Percentiles rank a stretch among this genome's conserved stretches.
These are phyloP conservation scores for Eragrostis tef DNA, from an alignment of 202 grass and related monocot genomes.

Conservation along the genomic window DNA sequence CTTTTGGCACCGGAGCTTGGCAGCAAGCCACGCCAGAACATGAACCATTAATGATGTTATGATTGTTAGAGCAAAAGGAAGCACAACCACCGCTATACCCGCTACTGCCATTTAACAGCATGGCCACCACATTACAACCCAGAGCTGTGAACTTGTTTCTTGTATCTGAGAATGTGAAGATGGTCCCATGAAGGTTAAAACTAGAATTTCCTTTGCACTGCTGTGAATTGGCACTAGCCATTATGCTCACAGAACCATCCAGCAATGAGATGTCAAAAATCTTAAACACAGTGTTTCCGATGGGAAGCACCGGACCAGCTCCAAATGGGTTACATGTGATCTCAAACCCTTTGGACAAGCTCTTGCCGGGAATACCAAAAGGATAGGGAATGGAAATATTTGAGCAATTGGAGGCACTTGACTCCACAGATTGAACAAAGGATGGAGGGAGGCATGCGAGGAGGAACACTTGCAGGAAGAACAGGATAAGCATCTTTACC, in stretches of 20 bases:
- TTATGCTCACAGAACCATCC: slow-evolving; percentile 43
- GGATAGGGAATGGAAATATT: slow-evolving; percentile 44
- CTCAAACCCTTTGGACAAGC: background rate
- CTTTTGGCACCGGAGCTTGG: slow-evolving; percentile 49
- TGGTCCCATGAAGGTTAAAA: slow-evolving; percentile 52
- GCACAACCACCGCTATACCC: slow-evolving; percentile 53
- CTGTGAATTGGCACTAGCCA: background rate
- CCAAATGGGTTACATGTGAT: background rate
- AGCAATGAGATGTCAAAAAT: slow-evolving; percentile 53
- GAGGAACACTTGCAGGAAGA: slow-evolving; percentile 25
- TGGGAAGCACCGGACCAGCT: slow-evolving; percentile 22
- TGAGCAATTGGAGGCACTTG: background rate
- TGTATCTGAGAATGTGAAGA: slow-evolving; percentile 63
- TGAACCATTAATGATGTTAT: background rate
- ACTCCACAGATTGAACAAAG: slow-evolving; percentile 31
- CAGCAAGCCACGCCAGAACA: slow-evolving; percentile 72
- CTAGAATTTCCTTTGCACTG: background rate
- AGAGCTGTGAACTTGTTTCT: slow-evolving; percentile 59
- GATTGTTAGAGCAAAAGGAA: slow-evolving; percentile 47
- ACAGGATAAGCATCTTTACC: slow-evolving; percentile 12
- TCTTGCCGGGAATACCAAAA: slow-evolving; percentile 31
- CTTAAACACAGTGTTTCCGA: slow-evolving; percentile 12
- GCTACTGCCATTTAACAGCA: slow-evolving; percentile 13
- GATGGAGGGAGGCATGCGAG: background rate
- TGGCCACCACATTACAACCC: slow-evolving; percentile 58